Base-by-base conservation (phyloP, 805 yeast genomes). In the Cyberlindnera mississippiensis region DNA sequence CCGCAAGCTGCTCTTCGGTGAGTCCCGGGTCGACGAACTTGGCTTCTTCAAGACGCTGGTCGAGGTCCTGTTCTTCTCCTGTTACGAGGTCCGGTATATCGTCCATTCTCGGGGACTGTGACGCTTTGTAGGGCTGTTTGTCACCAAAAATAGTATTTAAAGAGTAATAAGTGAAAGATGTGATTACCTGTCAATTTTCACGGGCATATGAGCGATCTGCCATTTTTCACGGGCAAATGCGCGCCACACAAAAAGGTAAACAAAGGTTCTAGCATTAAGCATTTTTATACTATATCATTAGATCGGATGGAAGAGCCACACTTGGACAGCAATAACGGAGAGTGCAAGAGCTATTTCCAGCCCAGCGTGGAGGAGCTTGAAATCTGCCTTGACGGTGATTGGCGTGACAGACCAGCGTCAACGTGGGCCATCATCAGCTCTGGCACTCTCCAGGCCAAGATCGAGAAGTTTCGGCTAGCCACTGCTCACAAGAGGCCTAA, bases 381-480 rank as follows among this genome's bases (percentile, higher is more conserved):
- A 4, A 42, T 63, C 8, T 45, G 52, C 12, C 38, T 55, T 4
- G 55, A 44, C 7, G 68, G 61, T 27, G 62, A 61, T 40, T 61
- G 65, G 64, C 44, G 55, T 14, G 63, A 61, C 8, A 51, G 66
- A 24, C 70, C 71, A 0, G 67, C 71, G 0, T 60, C 70, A 16
- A 61, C 62, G 1, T 77, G 82, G 82, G 71, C 78, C 0, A 59
- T 67, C 11, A 51, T 49, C 17, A 64, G 66, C 42, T 70, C 76
- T 18, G 81, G 80, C 4, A 59, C 72, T 0, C 57, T 78, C 14
- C 76, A 71, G 58, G 61, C 73, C 2, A 66, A 69, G 44, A 59
- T 76, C 5, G 82, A 77, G 33, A 50, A 51, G 4, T 42, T 28
- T 24, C 28, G 32, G 12, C 30, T 40, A 1, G 30, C 30, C 15